Base-by-base conservation (phyloP, 306 rosid genomes). In the Lathyrus aphaca region DNA sequence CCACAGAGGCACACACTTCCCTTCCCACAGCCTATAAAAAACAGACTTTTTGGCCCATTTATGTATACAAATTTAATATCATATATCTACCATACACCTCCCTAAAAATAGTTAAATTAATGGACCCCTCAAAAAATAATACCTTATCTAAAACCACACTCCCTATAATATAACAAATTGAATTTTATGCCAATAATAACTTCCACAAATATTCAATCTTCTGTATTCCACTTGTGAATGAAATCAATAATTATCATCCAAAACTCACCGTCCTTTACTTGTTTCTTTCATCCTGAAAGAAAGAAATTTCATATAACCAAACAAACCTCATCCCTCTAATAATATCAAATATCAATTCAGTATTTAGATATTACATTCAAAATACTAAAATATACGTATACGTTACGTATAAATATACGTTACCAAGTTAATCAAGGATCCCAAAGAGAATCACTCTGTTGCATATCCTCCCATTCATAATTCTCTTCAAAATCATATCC, bases 381-480 rank as follows among this genome's bases (percentile, higher is more conserved):
- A 64, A 74, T 64, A 53, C 65, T 29, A 61, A 30, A 69, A 63
- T 51, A 71, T 10, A 53, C 39, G n/a, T 25, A 56, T 55, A 27
- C 38, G 16, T 37, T 69, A 73, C 45, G 66, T 60, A 32, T 32
- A 4, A 5, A 32, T 35, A 35, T 35, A 59, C 25, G 37, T 25
- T 25, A 56, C 63, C 77, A 17, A 71, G 18, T 39, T 54, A 74
- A 15, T 46, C 10, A 65, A 67, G 81, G 86, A 75, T 79, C 83
- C 86, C 86, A 82, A 14, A 82, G 83, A 56, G 79, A 82, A 75
- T 75, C 81, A 56, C 13, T 61, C 1, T 73, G 62, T 8, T 56
- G 82, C 54, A 68, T 56, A 64, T 81, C 19, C 62, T 81, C 79
- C 89, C 85, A 81, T 37, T 75, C 71, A 1, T 45, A 45, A 45